These are phyloP conservation scores for Keithomyces neogunnii DNA, from an alignment of 2,329 filamentous ascomycete genomes.

Conservation along the genomic window DNA sequence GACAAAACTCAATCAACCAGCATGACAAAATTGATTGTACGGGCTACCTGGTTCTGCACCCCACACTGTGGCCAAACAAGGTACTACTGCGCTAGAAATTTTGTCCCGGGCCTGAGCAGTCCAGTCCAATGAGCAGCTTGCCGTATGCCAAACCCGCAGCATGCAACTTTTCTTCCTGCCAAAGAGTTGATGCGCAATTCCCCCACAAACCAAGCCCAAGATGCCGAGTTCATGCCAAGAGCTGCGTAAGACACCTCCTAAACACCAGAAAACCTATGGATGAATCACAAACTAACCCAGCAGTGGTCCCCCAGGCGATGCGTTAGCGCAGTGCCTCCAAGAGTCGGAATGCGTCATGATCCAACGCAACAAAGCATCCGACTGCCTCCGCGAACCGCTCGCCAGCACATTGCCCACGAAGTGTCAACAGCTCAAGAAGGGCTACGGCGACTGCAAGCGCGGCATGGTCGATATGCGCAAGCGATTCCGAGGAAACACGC, in stretches of 20 bases:
- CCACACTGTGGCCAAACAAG: background rate
- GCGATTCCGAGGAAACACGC: conserved; percentile 89
- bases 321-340: conserved; percentile 89
- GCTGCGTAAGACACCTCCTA: conserved; percentile 60
- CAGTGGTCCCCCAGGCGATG: conserved; percentile 63
- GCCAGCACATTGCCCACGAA: conserved; percentile 72
- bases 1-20: too few relatives aligned
- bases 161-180: background rate
- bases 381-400: conserved; percentile 80
- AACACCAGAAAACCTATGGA: background rate
- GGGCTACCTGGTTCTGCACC: background rate
- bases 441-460: conserved; percentile 90
- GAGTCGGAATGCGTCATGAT: conserved; percentile 95
- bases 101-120: background rate
- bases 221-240: conserved; percentile 98
- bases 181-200: background rate
- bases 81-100: background rate
- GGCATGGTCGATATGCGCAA: conserved; percentile 99
- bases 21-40: background rate
- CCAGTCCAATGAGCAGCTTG: background rate
- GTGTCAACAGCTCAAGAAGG: conserved; percentile 89
- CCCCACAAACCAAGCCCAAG: conserved; percentile 19
- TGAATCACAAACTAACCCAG: background rate
- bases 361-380: conserved; percentile 73
- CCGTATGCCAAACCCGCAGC: background rate